phyloP scores from a whole-genome alignment of 345 rosid genomes.

The Turnera subulata region DNA sequence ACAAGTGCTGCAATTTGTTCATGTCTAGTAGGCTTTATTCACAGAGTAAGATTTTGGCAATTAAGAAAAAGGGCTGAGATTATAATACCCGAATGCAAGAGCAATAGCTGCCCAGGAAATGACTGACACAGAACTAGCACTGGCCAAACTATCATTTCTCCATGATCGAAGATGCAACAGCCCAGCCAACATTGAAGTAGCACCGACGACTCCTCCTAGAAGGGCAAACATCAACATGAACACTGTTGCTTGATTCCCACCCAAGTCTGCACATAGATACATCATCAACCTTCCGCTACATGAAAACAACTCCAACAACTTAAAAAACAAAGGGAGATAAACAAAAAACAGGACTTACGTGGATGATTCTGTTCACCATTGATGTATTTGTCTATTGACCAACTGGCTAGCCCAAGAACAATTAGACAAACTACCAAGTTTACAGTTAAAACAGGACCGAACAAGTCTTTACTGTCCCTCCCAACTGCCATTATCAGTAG shows the following conservation, averaged over 20 bases:
- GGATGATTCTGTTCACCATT: slow-evolving; percentile 38
- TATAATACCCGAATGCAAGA: slow-evolving; percentile 36
- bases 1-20: neutral
- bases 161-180: slow-evolving; percentile 24
- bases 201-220: slow-evolving; percentile 14
- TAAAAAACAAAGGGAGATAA: neutral
- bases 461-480: slow-evolving; percentile 14
- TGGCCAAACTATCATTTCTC: slow-evolving; percentile 22
- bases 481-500: slow-evolving; percentile 13
- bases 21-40: neutral
- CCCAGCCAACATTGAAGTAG: slow-evolving; percentile 21
- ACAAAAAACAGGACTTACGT: slow-evolving; percentile 5
- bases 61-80: neutral
- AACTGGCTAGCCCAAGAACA: slow-evolving; percentile 30
- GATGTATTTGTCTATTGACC: slow-evolving; percentile 35
- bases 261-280: slow-evolving; percentile 13
- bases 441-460: slow-evolving; percentile 29
- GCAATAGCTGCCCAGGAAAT: slow-evolving; percentile 21
- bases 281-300: neutral
- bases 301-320: neutral
- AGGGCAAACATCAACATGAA: slow-evolving; percentile 21
- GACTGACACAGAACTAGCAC: slow-evolving; percentile 24
- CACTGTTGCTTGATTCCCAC: slow-evolving; percentile 23
- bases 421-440: slow-evolving; percentile 23
- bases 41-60: neutral